Percentiles rank a stretch among this genome's conserved stretches.
Evolutionary conservation across 2,329 filamentous ascomycete genomes (phyloP).

Genomic region (Phialemonium atrogriseum): DNA sequence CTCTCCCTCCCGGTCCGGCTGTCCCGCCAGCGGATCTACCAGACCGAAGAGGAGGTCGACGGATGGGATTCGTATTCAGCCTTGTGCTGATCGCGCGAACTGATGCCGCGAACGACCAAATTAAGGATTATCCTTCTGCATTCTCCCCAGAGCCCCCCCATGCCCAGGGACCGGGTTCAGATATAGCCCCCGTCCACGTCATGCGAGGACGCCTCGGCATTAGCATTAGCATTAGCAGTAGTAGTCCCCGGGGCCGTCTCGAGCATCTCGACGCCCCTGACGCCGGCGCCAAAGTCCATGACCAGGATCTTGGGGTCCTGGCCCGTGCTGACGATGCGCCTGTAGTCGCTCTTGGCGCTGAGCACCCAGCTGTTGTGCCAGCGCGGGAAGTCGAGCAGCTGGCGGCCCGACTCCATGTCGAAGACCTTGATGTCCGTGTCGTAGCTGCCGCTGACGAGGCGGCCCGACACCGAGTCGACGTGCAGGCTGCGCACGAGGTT

Average conservation of each 20-base stretch:
- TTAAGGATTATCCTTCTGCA: no score
- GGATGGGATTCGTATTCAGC: no score
- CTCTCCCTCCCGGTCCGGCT: no score
- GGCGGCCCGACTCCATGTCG: slow-evolving; percentile 70
- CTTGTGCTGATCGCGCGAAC: no score
- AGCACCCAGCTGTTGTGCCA: slow-evolving; percentile 98
- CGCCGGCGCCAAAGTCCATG: slow-evolving; percentile 74
- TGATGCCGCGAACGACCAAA: no score
- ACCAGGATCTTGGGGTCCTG: slow-evolving; percentile 90
- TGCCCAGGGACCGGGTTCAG: no score
- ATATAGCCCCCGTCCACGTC: no score
- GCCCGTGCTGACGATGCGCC: slow-evolving; percentile 87
- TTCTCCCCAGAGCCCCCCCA: no score
- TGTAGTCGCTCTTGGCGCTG: slow-evolving; percentile 90
- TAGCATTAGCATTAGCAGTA: no score
- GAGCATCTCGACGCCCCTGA: slow-evolving; percentile 50
- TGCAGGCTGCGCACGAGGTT: slow-evolving; percentile 84
- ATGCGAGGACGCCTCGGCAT: no score
- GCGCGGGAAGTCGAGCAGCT: slow-evolving; percentile 78
- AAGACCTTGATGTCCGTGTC: slow-evolving; percentile 95
- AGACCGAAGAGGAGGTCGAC: no score
- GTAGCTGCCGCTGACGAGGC: slow-evolving; percentile 87
- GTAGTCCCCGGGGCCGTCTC: slow-evolving; percentile 31
- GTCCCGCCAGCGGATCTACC: no score
- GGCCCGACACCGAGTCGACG: slow-evolving; percentile 77